phyloP scores from a whole-genome alignment of 345 rosid species.

The Aquilaria sinensis region DNA sequence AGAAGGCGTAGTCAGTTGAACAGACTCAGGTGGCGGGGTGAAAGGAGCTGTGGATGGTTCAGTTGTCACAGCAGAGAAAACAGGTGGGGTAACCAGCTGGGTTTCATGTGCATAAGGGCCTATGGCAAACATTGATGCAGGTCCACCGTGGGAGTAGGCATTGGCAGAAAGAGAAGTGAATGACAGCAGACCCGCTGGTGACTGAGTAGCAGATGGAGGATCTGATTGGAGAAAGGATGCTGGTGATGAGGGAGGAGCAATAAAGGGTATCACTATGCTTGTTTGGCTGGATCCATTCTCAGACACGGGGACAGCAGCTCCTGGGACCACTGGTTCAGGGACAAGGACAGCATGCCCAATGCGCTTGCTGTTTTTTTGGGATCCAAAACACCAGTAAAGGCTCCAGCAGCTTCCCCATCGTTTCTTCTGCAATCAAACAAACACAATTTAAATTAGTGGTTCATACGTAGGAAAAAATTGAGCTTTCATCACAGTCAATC shows the following conservation, averaged over 20 bases:
- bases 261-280: conserved; percentile 50
- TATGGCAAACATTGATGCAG: conserved; percentile 61
- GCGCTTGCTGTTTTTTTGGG: conserved; percentile 61
- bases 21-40: conserved; percentile 90
- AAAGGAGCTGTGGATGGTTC: conserved; percentile 91
- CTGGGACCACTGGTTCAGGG: conserved; percentile 47
- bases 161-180: conserved; percentile 45
- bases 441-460: conserved; percentile 5
- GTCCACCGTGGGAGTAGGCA: conserved; percentile 58
- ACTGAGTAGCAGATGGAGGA: conserved; percentile 73
- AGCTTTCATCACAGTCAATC: too few relatives aligned
- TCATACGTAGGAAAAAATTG: not conserved
- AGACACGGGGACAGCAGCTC: conserved; percentile 28
- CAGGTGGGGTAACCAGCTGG: conserved; percentile 93
- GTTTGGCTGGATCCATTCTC: conserved; percentile 42
- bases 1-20: conserved; percentile 77
- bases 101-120: conserved; percentile 98
- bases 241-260: conserved; percentile 97
- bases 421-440: conserved; percentile 46
- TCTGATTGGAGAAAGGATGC: conserved; percentile 82
- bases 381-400: conserved; percentile 71
- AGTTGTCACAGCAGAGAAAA: conserved; percentile 81
- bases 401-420: conserved; percentile 93
- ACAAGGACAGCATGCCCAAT: conserved; percentile 78
- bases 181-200: conserved; percentile 62